A percentile compares a stretch with the other conserved stretches of the same genome.
These are phyloP conservation scores for Aspergillus sp. DNA, from an alignment of 2,329 filamentous ascomycete species.

Conservation along the genomic window DNA sequence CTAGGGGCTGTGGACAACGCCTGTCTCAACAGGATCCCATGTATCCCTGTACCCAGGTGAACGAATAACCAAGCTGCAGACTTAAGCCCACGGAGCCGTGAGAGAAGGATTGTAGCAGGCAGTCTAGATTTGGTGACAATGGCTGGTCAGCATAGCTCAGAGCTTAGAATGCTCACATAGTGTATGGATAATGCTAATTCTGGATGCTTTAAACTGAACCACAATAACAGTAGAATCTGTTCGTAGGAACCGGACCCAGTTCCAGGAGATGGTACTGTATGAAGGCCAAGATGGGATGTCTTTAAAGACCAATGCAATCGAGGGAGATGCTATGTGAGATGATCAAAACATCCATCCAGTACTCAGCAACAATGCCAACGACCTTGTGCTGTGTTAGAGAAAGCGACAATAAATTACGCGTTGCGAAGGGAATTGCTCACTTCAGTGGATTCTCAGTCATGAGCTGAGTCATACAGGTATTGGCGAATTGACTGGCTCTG, in stretches of 20 bases:
- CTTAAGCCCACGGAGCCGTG: neutral
- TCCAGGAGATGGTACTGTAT: neutral
- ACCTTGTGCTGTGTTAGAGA: neutral
- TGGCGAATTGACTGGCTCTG: neutral
- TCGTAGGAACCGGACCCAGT: neutral
- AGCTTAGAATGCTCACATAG: neutral
- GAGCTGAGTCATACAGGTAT: neutral
- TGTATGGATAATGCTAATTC: too few relatives aligned
- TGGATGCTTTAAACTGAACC: neutral
- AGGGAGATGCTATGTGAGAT: neutral
- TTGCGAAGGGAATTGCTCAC: neutral
- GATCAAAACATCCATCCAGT: neutral
- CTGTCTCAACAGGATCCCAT: neutral
- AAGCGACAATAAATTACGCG: neutral
- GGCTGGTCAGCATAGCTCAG: neutral
- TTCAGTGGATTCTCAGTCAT: neutral
- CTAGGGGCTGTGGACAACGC: neutral
- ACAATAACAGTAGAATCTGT: neutral
- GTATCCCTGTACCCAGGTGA: neutral
- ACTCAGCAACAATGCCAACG: neutral
- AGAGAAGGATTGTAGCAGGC: neutral
- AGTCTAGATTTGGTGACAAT: neutral
- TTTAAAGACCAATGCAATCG: neutral
- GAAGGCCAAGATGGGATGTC: neutral
- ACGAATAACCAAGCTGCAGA: neutral